Conservation (phyloP, 352 stramenopile genomes). For the Globisporangium megalacanthum region DNA sequence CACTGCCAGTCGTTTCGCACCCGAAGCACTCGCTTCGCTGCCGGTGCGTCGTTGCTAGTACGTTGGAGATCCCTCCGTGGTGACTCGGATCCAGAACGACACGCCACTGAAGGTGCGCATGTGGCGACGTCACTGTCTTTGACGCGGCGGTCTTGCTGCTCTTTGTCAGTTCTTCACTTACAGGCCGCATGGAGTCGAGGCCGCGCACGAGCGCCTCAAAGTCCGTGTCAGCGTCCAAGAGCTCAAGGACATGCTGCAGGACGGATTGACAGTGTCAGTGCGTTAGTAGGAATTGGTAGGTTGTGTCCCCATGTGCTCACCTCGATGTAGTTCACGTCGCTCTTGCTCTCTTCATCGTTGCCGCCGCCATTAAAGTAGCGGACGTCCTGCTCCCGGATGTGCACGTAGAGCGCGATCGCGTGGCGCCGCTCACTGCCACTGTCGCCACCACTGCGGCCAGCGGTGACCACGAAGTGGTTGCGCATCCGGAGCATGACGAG, state of each 20-base stretch:
- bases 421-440: too few species aligned
- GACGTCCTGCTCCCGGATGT: constrained; percentile 54
- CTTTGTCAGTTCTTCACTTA: constrained; percentile 28
- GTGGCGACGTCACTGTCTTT: constrained; percentile 22
- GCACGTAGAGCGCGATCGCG: constrained; percentile 47
- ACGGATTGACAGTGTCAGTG: background rate
- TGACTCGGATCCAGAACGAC: constrained; percentile 29
- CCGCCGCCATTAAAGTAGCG: constrained; percentile 35
- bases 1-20: background rate
- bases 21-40: constrained; percentile 22
- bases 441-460: constrained; percentile 23
- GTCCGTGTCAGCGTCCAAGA: constrained; percentile 42
- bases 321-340: constrained; percentile 29
- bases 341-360: background rate
- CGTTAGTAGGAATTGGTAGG: background rate
- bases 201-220: constrained; percentile 54
- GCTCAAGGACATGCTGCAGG: constrained; percentile 29
- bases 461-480: constrained; percentile 56
- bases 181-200: constrained; percentile 34
- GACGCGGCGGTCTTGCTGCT: constrained; percentile 18
- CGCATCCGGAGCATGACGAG: constrained; percentile 26
- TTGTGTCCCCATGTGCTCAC: constrained; percentile 15
- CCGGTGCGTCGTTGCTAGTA: constrained; percentile 24
- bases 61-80: constrained; percentile 38
- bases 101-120: constrained; percentile 59